These are phyloP conservation scores for Scleroderma bovista DNA, from an alignment of 768 basidiomycete genomes.

Conservation along the genomic window DNA sequence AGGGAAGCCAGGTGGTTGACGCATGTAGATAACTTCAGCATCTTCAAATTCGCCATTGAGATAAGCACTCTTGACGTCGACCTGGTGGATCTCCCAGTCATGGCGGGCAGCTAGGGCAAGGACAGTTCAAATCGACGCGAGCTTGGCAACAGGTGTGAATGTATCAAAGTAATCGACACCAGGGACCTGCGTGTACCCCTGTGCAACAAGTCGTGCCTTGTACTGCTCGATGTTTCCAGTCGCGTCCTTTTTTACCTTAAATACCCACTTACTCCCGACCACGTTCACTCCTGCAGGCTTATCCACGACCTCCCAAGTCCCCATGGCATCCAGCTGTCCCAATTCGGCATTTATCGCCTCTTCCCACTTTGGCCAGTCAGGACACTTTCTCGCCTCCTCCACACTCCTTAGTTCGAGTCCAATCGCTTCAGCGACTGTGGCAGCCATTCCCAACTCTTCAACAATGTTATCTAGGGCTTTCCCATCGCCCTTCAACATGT, in stretches of 20 bases:
- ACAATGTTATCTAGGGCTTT: too few species aligned
- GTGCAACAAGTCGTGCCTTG: slow-evolving; percentile 35
- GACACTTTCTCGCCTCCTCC: slow-evolving; percentile 1
- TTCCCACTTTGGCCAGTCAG: slow-evolving; percentile 1
- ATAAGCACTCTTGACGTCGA: slow-evolving; percentile 31
- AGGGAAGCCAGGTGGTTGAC: too few species aligned
- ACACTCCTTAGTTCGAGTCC: neutral
- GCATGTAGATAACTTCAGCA: slow-evolving; percentile 21
- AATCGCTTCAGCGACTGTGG: neutral
- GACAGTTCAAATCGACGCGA: too few species aligned
- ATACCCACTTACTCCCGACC: slow-evolving; percentile 3
- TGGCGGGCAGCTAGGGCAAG: too few species aligned
- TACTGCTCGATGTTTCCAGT: neutral
- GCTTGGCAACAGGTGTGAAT: slow-evolving; percentile 24
- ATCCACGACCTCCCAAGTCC: slow-evolving; percentile 6
- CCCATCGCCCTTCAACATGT: too few species aligned
- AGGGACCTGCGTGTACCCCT: too few species aligned
- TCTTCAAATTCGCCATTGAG: slow-evolving; percentile 34
- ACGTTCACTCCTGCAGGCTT: neutral
- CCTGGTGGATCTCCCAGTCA: neutral
- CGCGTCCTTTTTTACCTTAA: neutral
- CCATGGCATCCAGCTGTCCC: neutral
- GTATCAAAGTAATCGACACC: neutral
- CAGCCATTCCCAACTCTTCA: neutral
- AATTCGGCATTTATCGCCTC: slow-evolving; percentile 8